These are phyloP conservation scores for Radiomyces spectabilis DNA, from an alignment of 192 early-diverging fungal genomes.

Conservation along the genomic window DNA sequence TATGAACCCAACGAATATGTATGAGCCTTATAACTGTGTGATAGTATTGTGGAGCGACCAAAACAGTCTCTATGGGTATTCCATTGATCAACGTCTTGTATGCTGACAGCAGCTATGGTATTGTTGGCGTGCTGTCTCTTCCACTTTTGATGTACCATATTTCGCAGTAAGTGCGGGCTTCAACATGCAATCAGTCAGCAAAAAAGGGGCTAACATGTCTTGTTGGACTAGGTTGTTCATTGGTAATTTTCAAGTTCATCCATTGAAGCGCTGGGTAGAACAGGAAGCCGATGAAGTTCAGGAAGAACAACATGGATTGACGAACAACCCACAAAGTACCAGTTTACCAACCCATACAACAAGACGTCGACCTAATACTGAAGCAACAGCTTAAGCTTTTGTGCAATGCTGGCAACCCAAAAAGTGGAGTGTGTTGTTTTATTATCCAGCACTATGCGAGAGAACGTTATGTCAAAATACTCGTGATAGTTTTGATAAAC, in stretches of 20 bases:
- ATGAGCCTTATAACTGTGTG: background rate
- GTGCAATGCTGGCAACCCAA: too few species aligned
- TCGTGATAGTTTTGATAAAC: too few species aligned
- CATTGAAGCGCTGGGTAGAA: background rate
- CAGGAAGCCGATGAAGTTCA: background rate
- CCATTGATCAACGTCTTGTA: slow-evolving; percentile 64
- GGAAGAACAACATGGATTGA: background rate
- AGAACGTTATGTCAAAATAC: too few species aligned
- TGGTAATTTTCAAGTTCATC: background rate
- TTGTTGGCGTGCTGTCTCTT: slow-evolving; percentile 43
- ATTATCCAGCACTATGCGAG: too few species aligned
- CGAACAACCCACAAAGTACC: background rate
- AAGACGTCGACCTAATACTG: background rate
- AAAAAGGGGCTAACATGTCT: background rate
- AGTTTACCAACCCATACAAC: background rate
- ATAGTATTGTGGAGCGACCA: slow-evolving; percentile 59
- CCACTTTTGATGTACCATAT: slow-evolving; percentile 59
- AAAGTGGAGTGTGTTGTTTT: too few species aligned
- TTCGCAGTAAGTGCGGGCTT: slow-evolving; percentile 10
- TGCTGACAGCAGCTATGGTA: slow-evolving; percentile 23
- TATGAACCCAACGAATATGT: background rate
- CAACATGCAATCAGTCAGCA: background rate
- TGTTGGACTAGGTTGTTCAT: background rate
- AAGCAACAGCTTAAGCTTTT: too few species aligned
- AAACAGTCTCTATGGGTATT: slow-evolving; percentile 62